phyloP scores from a whole-genome alignment of 1,284 basidiomycete species.

The Ceratobasidium sp. region DNA sequence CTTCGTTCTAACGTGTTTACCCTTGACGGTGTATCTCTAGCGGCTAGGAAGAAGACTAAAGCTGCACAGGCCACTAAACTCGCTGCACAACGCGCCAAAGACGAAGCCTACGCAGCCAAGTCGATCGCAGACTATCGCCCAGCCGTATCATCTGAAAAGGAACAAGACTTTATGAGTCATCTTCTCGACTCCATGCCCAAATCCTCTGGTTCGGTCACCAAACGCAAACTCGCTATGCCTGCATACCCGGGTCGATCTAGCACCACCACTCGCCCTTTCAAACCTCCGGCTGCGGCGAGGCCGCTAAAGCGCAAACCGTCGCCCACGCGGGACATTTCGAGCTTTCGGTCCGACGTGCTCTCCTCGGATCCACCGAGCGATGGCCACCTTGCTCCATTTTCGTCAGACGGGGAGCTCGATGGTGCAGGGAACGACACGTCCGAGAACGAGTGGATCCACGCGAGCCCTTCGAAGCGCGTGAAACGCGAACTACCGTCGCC shows the following conservation, averaged over 20 bases:
- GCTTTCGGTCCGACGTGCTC: conserved; percentile 16
- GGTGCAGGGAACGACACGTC: conserved; percentile 23
- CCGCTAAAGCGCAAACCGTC: conserved; percentile 49
- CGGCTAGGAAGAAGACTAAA: conserved; percentile 49
- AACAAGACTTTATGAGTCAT: conserved; percentile 86
- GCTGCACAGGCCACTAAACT: conserved; percentile 49
- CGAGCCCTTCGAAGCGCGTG: conserved; percentile 32
- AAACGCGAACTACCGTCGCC: conserved; percentile 24
- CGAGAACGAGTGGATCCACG: conserved; percentile 38
- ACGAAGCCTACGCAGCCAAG: conserved; percentile 60
- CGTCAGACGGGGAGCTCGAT: conserved; percentile 20
- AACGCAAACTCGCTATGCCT: conserved; percentile 77
- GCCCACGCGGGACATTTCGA: conserved; percentile 13
- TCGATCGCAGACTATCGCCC: conserved; percentile 82
- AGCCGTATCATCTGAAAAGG: conserved; percentile 77
- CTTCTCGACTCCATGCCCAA: conserved; percentile 69
- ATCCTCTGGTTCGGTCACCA: conserved; percentile 57
- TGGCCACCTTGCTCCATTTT: conserved; percentile 52
- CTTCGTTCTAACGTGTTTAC: no score
- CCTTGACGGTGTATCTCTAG: conserved; percentile 1
- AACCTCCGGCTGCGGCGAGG: conserved; percentile 43
- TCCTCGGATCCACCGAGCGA: conserved; percentile 48
- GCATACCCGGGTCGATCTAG: conserved; percentile 60
- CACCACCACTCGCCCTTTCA: conserved; percentile 51
- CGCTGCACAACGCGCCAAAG: conserved; percentile 58